phyloP scores from a whole-genome alignment of 306 rosid genomes.

The Cucumis melo region DNA sequence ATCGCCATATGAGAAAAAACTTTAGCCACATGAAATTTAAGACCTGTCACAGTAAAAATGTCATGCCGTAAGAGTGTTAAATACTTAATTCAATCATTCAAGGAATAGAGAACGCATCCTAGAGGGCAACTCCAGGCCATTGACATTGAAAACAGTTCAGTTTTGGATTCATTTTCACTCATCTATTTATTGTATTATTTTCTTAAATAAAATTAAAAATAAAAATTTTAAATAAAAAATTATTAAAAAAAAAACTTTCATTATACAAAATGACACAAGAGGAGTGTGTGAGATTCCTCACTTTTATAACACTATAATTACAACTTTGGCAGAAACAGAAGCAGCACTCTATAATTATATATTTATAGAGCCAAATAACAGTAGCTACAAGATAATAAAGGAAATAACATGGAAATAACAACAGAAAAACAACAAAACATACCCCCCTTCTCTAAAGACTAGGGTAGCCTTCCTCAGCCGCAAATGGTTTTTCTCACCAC shows the following conservation, averaged over 20 bases:
- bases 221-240: too few species aligned
- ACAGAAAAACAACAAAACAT: too few species aligned
- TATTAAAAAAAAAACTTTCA: background rate
- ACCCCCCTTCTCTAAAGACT: too few species aligned
- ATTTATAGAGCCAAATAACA: too few species aligned
- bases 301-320: too few species aligned
- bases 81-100: background rate
- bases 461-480: too few species aligned
- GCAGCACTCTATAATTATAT: too few species aligned
- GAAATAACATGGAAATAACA: too few species aligned
- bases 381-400: too few species aligned
- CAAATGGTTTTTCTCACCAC: too few species aligned
- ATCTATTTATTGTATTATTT: background rate
- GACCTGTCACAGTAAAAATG: slow-evolving; percentile 42
- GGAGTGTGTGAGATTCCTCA: too few species aligned
- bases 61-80: background rate
- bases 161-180: background rate
- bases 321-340: too few species aligned
- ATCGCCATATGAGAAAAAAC: slow-evolving; percentile 84
- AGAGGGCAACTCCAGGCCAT: background rate
- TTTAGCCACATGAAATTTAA: slow-evolving; percentile 94
- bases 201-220: background rate
- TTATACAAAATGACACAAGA: background rate
- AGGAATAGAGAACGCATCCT: background rate
- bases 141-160: background rate